Conservation (phyloP, 1,139 yeast species). For the Saccharomyces hybrid region DNA sequence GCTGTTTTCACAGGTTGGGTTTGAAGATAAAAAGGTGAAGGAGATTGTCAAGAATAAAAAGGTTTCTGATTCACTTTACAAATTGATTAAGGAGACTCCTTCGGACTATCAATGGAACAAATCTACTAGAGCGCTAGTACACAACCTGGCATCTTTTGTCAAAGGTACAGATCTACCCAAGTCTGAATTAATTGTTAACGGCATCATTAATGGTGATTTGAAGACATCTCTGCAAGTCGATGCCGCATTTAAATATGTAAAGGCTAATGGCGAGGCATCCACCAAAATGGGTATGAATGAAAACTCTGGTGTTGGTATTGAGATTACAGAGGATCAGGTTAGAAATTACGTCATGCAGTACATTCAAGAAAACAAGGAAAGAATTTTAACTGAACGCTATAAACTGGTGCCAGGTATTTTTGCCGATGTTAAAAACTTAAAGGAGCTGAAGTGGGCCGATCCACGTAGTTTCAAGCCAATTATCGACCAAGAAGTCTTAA, state of each 20-base stretch:
- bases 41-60: conserved; percentile 82
- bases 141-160: conserved; percentile 63
- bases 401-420: conserved; percentile 66
- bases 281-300: conserved; percentile 45
- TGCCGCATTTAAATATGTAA: conserved; percentile 73
- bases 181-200: conserved; percentile 48
- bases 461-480: conserved; percentile 80
- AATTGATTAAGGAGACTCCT: conserved; percentile 43
- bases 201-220: conserved; percentile 56
- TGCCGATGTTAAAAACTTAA: conserved; percentile 66
- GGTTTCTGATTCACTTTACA: conserved; percentile 61
- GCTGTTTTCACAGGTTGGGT: conserved; percentile 55
- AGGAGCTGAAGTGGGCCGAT: conserved; percentile 84
- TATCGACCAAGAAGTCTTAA: conserved; percentile 67
- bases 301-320: conserved; percentile 77
- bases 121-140: conserved; percentile 54
- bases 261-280: conserved; percentile 38
- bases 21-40: conserved; percentile 58
- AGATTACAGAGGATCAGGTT: conserved; percentile 59
- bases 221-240: conserved; percentile 64
- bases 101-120: conserved; percentile 38
- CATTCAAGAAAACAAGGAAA: conserved; percentile 49
- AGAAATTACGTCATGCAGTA: conserved; percentile 50
- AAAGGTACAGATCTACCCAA: conserved; percentile 39
- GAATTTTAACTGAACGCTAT: conserved; percentile 66